phyloP scores from a whole-genome alignment of 371 early-diverging fungal species.

The Lichtheimia corymbifera region DNA sequence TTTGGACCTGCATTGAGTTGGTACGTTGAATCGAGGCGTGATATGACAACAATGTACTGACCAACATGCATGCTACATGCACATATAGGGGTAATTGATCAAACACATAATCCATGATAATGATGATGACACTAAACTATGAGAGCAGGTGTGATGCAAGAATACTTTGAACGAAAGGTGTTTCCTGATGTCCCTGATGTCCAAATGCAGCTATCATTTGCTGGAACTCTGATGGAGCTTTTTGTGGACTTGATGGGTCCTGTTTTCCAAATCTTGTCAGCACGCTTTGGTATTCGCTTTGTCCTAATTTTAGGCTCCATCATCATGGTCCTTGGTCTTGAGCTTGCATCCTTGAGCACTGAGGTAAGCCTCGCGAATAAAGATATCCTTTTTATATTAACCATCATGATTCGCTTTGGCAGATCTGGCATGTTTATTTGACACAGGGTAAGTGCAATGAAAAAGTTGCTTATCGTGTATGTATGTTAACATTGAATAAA shows the following conservation, averaged over 20 bases:
- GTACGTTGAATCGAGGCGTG: slow-evolving; percentile 11
- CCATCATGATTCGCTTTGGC: no score
- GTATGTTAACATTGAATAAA: no score
- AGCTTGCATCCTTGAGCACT: slow-evolving; percentile 36
- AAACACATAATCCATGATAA: no score
- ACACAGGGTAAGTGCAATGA: slow-evolving; percentile 54
- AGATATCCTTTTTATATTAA: not conserved
- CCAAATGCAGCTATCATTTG: slow-evolving; percentile 36
- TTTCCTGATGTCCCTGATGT: slow-evolving; percentile 19
- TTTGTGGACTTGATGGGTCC: slow-evolving; percentile 34
- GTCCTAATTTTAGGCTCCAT: slow-evolving; percentile 28
- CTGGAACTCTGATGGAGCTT: slow-evolving; percentile 32
- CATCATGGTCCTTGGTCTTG: slow-evolving; percentile 29
- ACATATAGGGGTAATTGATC: no score
- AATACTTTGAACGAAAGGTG: slow-evolving; percentile 22
- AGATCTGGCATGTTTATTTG: slow-evolving; percentile 67
- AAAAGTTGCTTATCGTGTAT: no score
- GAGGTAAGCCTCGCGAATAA: slow-evolving; percentile 10
- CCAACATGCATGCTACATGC: no score
- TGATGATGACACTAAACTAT: no score
- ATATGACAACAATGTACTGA: no score
- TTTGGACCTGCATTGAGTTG: slow-evolving; percentile 49
- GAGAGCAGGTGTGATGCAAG: slow-evolving; percentile 32
- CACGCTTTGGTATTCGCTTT: slow-evolving; percentile 23
- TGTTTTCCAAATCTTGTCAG: slow-evolving; percentile 26